Conservation (phyloP, 2,329 filamentous ascomycete genomes). For the Atkinsonella texensis region DNA sequence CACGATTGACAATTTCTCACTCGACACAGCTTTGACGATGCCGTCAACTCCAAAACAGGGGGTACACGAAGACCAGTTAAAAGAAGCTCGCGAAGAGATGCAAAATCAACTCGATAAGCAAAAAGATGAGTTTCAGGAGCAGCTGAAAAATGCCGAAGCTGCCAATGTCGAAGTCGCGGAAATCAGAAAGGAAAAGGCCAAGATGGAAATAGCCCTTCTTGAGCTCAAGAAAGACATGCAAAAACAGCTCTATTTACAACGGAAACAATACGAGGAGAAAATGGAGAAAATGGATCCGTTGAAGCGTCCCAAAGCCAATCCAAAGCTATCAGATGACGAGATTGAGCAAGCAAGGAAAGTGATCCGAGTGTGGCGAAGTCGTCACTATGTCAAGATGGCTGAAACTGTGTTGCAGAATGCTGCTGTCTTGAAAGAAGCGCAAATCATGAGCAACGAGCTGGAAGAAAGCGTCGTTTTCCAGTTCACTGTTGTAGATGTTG, state of each 20-base stretch:
- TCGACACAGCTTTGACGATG: conserved; percentile 89
- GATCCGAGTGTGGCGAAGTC: conserved; percentile 64
- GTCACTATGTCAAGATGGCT: conserved; percentile 87
- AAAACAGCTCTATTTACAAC: conserved; percentile 69
- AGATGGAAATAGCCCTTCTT: conserved; percentile 72
- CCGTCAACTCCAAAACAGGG: conserved; percentile 77
- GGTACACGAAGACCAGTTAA: conserved; percentile 64
- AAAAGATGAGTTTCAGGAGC: conserved; percentile 70
- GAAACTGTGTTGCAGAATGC: conserved; percentile 84
- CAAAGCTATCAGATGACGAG: conserved; percentile 60
- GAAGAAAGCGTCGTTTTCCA: conserved; percentile 90
- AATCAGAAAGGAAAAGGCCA: conserved; percentile 67
- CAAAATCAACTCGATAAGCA: conserved; percentile 72
- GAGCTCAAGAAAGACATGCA: conserved; percentile 82
- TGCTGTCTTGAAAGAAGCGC: conserved; percentile 81
- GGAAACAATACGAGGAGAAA: conserved; percentile 72
- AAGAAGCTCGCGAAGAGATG: conserved; percentile 68
- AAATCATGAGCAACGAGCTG: conserved; percentile 95
- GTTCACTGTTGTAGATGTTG: conserved; percentile 81
- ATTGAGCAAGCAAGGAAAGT: conserved; percentile 55
- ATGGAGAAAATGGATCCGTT: conserved; percentile 63
- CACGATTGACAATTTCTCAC: conserved; percentile 88
- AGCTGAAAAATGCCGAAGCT: conserved; percentile 62
- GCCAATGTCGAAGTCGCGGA: conserved; percentile 71
- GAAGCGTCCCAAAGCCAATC: conserved; percentile 47